Base-by-base conservation (phyloP, 2,329 filamentous ascomycete species). In the Exophiala sideris region DNA sequence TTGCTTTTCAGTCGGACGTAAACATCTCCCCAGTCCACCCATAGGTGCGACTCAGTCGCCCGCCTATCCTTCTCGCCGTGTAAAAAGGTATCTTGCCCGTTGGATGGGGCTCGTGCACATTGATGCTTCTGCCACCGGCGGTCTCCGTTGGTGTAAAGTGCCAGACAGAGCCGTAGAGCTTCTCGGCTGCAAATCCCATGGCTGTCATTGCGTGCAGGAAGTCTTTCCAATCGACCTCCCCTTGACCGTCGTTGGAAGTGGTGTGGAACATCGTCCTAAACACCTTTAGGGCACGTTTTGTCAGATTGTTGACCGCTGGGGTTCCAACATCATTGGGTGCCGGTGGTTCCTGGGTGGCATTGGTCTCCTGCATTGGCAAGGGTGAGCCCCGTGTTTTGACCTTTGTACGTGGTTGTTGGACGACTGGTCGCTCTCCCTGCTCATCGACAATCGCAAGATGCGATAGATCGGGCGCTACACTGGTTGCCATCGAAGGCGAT, bases 141-240 rank as follows among this genome's bases (percentile, higher is more conserved):
- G 24, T 8, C 24, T 59, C 61, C 3, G 64, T 64, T 3, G 77
- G 77, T 11, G 69, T 71, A 56, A 85, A 85, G 9, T 83, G 78
- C 83, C 83, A 86, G 0, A 78, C 77, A 1, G 79, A 84, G 0
- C 81, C 80, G 54, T 83, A 82, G 0, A 84, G 70, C 66, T 86
- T 84, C 66, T 81, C 69, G 0, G 73, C 73, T 0, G 62, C 55
- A 49, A 85, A 83, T 0, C 80, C 82, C 0, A 72, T 70, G 0
- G 69, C 69, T 0, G 61, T 57, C 75, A 84, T 77, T 0, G 79
- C 79, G 53, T 76, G 73, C 2, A 82, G 61, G 54, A 83, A 79
- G 47, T 83, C 79, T 2, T 59, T 65, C 81, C 80, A 84, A 0
- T 71, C 33, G 0, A 83, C 59, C 59, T 82, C 80, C 3, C 76